Evolutionary conservation across 495 filamentous ascomycete genomes (phyloP), one percentile per base, ranked within the genome.

Genomic region (Neurospora pannonica): DNA sequence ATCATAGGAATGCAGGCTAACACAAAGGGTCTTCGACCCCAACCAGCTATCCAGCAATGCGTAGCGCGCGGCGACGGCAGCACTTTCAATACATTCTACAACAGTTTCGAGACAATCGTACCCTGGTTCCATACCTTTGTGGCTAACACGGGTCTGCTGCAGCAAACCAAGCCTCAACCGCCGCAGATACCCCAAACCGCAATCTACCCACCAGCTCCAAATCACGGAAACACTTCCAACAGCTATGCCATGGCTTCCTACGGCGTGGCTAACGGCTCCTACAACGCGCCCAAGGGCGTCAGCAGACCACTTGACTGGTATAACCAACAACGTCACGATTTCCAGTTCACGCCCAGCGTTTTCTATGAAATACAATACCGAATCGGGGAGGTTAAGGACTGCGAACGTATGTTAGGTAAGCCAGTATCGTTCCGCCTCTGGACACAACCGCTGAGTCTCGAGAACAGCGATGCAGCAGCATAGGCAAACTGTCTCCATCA

Each of bases 301-400:
- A 46, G 38, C 10, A 37, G 19, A 21, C 42, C 38, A 13, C 36
- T 17, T 5, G 19, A 19, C 5, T 73, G 37, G 28, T 60, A 72
- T 39, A 72, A 38, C 42, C 73, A 71, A 42, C 42, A 69, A 5
- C 40, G 6, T 6, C 54, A 31, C 54, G 36, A 60, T 42, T 78
- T 82, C 37, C 11, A 73, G 38, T 97, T 94, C 82, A 95, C 94
- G 77, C 84, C 90, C 8, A 95, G 91, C 73, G 93, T 94, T 3
- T 97, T 95, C 78, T 96, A 91, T 77, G 88, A 85, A 0, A 83
- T 94, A 38, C 69, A 90, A 37, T 80, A 87, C 62, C 85, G 87
- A 73, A 81, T 97, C 2, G 90, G 91, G 9, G 81, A 85, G n/a
- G 83, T 89, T 5, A 83, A 86, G 40, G 86, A 89, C 71, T 94